Evolutionary conservation across 2,329 filamentous ascomycete species (phyloP).

Genomic region (Parascedosporium putredinis): DNA sequence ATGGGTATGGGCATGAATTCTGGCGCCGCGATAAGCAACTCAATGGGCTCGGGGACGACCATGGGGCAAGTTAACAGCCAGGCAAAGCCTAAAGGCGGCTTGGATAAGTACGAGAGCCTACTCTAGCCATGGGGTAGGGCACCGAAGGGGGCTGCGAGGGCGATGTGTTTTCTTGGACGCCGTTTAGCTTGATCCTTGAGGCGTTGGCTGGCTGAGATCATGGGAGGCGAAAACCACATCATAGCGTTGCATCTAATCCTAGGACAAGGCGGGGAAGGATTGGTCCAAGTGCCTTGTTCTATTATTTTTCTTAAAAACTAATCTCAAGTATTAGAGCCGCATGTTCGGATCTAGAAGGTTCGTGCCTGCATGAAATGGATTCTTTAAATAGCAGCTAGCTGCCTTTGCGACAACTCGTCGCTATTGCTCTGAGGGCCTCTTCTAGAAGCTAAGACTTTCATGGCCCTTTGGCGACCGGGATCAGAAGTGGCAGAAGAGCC

Average conservation of each 20-base stretch:
- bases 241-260: conserved; percentile 3
- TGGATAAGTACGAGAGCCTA: conserved; percentile 61
- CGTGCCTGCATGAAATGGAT: too few relatives aligned
- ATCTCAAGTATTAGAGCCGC: too few relatives aligned
- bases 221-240: not conserved
- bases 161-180: not conserved
- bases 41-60: conserved; percentile 16
- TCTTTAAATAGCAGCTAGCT: too few relatives aligned
- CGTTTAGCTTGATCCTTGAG: not conserved
- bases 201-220: not conserved
- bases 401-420: too few relatives aligned
- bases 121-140: conserved; percentile 28
- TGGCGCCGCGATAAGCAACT: conserved; percentile 15
- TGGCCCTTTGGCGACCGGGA: too few relatives aligned
- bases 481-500: too few relatives aligned
- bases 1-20: conserved; percentile 15
- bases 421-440: too few relatives aligned
- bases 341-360: too few relatives aligned
- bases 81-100: conserved; percentile 35
- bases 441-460: too few relatives aligned
- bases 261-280: not conserved
- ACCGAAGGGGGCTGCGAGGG: not conserved
- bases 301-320: too few relatives aligned
- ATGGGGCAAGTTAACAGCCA: conserved; percentile 16
- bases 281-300: too few relatives aligned